Evolutionary conservation across 2,329 filamentous ascomycete species (phyloP).

Genomic region (Chaetomium globosum): DNA sequence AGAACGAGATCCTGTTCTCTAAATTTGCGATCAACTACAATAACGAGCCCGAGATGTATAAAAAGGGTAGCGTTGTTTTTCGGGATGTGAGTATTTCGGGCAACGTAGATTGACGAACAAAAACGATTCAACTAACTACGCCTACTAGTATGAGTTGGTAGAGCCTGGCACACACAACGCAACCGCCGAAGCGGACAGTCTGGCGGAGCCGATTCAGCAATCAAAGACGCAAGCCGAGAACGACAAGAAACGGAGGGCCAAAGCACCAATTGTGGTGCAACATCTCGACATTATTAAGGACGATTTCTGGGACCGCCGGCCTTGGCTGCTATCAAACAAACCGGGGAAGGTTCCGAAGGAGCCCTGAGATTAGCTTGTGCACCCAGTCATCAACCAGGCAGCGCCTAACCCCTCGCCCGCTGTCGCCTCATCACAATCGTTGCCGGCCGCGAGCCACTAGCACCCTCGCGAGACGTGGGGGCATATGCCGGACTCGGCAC

Average conservation of each 20-base stretch:
- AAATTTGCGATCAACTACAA: constrained; percentile 96
- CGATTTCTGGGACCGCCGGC: constrained; percentile 85
- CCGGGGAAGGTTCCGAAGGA: constrained; percentile 71
- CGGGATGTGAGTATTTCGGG: constrained; percentile 63
- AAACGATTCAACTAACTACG: background rate
- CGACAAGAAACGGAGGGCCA: constrained; percentile 76
- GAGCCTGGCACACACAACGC: constrained; percentile 57
- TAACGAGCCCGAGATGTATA: constrained; percentile 88
- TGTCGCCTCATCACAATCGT: background rate
- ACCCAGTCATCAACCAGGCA: background rate
- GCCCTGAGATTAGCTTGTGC: constrained; percentile 40
- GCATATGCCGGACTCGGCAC: background rate
- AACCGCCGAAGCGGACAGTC: constrained; percentile 50
- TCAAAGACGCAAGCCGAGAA: constrained; percentile 84
- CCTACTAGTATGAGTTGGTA: constrained; percentile 67
- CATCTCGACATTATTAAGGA: constrained; percentile 95
- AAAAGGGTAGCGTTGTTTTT: constrained; percentile 89
- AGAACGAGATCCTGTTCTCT: constrained; percentile 93
- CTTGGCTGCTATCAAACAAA: constrained; percentile 79
- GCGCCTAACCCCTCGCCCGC: background rate
- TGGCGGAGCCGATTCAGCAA: constrained; percentile 57
- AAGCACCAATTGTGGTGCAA: constrained; percentile 78
- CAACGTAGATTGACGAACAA: background rate
- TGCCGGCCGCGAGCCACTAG: background rate
- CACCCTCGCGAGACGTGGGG: background rate